Conservation (phyloP, 768 basidiomycete genomes). For the Pholiota microspora region DNA sequence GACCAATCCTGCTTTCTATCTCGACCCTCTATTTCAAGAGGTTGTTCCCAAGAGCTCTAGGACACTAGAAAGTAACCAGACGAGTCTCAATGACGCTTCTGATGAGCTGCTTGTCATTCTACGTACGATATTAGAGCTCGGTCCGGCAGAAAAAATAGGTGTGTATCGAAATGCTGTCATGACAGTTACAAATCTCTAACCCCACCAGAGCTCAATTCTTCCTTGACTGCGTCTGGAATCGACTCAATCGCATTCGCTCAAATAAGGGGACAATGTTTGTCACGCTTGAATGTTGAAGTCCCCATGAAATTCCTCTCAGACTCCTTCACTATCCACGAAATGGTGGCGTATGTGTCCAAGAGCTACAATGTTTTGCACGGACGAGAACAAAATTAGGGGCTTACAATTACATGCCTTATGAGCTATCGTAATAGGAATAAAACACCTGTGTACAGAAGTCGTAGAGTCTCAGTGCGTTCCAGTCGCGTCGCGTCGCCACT, state of each 20-base stretch:
- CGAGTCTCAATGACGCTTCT: slow-evolving; percentile 2
- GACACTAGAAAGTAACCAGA: too few species aligned
- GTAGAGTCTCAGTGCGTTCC: too few species aligned
- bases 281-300: slow-evolving; percentile 16
- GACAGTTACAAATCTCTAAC: not conserved
- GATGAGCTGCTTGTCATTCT: slow-evolving; percentile 9
- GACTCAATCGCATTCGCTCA: slow-evolving; percentile 23
- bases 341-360: slow-evolving; percentile 14
- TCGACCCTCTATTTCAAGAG: slow-evolving; percentile 12
- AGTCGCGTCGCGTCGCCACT: too few species aligned
- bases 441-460: too few species aligned
- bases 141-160: slow-evolving; percentile 15
- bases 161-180: not conserved
- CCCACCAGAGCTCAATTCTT: slow-evolving; percentile 11
- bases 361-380: not conserved
- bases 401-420: too few species aligned
- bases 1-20: slow-evolving; percentile 4
- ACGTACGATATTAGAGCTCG: slow-evolving; percentile 14
- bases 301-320: slow-evolving; percentile 20
- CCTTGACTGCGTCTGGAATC: slow-evolving; percentile 14
- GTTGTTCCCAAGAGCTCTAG: too few species aligned
- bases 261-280: slow-evolving; percentile 16
- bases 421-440: too few species aligned
- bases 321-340: slow-evolving; percentile 16
- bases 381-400: too few species aligned